A percentile compares a stretch with the other conserved stretches of the same genome.
phyloP scores from a whole-genome alignment of 352 stramenopile genomes.

The Phytophthora brassicae region DNA sequence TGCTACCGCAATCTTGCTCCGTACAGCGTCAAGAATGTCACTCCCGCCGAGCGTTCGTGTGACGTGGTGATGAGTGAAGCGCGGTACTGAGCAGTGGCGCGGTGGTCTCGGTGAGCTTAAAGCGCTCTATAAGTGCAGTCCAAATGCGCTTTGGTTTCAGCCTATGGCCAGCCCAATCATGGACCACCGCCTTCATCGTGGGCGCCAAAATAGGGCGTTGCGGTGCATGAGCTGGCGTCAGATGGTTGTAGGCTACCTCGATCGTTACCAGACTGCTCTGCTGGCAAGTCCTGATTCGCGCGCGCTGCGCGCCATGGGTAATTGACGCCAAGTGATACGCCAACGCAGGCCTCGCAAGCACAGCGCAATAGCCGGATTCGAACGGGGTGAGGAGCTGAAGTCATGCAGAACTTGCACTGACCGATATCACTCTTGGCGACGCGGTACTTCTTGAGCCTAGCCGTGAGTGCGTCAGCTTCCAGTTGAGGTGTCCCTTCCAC shows the following conservation, averaged over 20 bases:
- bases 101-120: not conserved
- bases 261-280: not conserved
- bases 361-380: too few species aligned
- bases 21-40: not conserved
- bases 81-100: not conserved
- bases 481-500: too few species aligned
- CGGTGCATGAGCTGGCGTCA: not conserved
- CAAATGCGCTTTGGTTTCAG: conserved; percentile 21
- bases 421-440: too few species aligned
- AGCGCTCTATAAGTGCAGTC: conserved; percentile 3
- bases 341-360: too few species aligned
- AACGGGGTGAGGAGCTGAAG: too few species aligned
- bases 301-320: too few species aligned
- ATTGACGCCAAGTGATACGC: not conserved
- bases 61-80: conserved; percentile 12
- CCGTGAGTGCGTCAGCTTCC: too few species aligned
- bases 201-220: conserved; percentile 10
- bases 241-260: conserved; percentile 12
- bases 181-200: conserved; percentile 10
- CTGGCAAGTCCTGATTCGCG: conserved; percentile 14
- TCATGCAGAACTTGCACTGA: too few species aligned
- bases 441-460: too few species aligned
- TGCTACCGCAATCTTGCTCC: not conserved
- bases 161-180: conserved; percentile 3
- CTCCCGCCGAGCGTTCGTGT: conserved; percentile 3